phyloP scores from a whole-genome alignment of 2,329 filamentous ascomycete species.

The Scytalidium sp. region DNA sequence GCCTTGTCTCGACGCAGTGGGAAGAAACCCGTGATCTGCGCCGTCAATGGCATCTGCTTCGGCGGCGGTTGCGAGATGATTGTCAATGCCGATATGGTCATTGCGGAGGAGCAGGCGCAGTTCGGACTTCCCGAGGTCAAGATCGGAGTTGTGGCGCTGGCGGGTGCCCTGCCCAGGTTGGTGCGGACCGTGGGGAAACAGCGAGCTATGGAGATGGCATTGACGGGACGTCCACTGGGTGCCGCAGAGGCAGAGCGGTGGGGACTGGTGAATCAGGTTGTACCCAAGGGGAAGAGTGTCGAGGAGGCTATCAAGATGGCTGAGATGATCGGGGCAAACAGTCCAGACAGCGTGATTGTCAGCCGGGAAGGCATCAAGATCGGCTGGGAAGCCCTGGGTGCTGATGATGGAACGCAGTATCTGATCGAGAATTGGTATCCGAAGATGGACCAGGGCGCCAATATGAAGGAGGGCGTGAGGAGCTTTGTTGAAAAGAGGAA shows the following conservation, averaged over 20 bases:
- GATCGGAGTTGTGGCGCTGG: slow-evolving; percentile 67
- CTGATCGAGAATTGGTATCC: slow-evolving; percentile 57
- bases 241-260: slow-evolving; percentile 60
- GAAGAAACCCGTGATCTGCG: slow-evolving; percentile 73
- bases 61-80: slow-evolving; percentile 78
- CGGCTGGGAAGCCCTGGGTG: slow-evolving; percentile 68
- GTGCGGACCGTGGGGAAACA: slow-evolving; percentile 64
- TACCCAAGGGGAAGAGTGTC: slow-evolving; percentile 47
- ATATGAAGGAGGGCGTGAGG: slow-evolving; percentile 69
- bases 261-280: slow-evolving; percentile 69
- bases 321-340: slow-evolving; percentile 58
- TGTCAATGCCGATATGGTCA: slow-evolving; percentile 68
- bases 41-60: slow-evolving; percentile 72
- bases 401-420: slow-evolving; percentile 54
- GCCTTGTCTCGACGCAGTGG: slow-evolving; percentile 64
- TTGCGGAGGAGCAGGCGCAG: slow-evolving; percentile 54
- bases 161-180: slow-evolving; percentile 67
- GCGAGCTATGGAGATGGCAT: slow-evolving; percentile 67
- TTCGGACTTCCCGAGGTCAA: slow-evolving; percentile 73
- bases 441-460: slow-evolving; percentile 62
- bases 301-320: slow-evolving; percentile 61
- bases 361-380: slow-evolving; percentile 67
- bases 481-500: slow-evolving; percentile 76
- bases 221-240: slow-evolving; percentile 58
- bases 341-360: slow-evolving; percentile 75